phyloP scores from a whole-genome alignment of 768 basidiomycete species.

The Trametes villosa region DNA sequence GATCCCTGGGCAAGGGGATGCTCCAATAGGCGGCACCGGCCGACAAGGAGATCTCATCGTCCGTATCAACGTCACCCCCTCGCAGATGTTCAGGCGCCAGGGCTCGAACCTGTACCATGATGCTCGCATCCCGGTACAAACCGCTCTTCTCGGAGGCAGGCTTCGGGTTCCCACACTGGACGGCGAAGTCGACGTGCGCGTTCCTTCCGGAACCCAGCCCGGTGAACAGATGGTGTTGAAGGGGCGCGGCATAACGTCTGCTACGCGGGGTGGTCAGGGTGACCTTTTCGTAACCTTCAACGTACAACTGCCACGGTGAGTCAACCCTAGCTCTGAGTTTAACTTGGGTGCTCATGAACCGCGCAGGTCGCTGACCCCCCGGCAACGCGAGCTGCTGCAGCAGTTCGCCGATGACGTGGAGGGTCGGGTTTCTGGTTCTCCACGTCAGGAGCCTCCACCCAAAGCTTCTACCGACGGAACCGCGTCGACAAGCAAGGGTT shows the following conservation, averaged over 20 bases:
- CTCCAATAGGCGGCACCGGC: constrained; percentile 79
- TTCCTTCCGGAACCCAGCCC: constrained; percentile 92
- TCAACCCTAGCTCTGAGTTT: constrained; percentile 16
- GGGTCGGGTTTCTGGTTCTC: constrained; percentile 48
- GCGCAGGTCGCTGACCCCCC: constrained; percentile 75
- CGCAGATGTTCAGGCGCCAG: constrained; percentile 86
- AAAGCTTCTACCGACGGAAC: constrained; percentile 29
- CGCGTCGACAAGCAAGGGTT: constrained; percentile 26
- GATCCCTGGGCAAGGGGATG: constrained; percentile 81
- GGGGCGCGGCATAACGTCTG: constrained; percentile 76
- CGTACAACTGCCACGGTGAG: constrained; percentile 88
- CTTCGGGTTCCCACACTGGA: constrained; percentile 94
- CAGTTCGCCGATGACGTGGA: constrained; percentile 94
- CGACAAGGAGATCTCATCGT: constrained; percentile 84
- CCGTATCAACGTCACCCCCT: constrained; percentile 81
- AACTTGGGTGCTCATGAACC: constrained; percentile 5
- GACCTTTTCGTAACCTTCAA: constrained; percentile 90
- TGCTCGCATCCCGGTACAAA: constrained; percentile 87
- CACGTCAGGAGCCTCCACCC: constrained; percentile 22
- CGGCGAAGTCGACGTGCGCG: constrained; percentile 91
- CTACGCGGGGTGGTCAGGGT: constrained; percentile 65
- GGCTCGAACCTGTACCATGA: constrained; percentile 91
- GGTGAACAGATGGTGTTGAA: constrained; percentile 97
- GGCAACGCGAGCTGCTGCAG: constrained; percentile 87
- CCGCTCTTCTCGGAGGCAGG: constrained; percentile 90